Percentiles rank a stretch among this genome's conserved stretches.
Evolutionary conservation across 495 filamentous ascomycete species (phyloP).

Genomic region (Penicillium antarcticum): DNA sequence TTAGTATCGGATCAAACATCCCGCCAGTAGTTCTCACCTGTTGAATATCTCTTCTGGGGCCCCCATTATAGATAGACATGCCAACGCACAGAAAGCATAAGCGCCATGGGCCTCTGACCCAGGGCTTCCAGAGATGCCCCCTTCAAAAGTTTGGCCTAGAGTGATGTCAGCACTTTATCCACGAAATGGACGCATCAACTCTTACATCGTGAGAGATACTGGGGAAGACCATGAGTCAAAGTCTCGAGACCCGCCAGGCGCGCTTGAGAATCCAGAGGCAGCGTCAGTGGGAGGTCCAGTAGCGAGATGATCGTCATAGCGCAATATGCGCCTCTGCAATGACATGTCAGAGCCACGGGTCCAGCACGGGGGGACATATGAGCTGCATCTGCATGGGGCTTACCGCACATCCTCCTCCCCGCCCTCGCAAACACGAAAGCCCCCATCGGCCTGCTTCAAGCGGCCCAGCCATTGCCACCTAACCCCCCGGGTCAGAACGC

Average conservation of each 20-base stretch:
- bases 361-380: slow-evolving; percentile 5
- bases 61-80: slow-evolving; percentile 78
- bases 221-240: slow-evolving; percentile 65
- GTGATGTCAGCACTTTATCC: slow-evolving; percentile 11
- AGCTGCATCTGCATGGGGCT: slow-evolving; percentile 11
- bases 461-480: slow-evolving; percentile 82
- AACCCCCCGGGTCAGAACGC: slow-evolving; percentile 18
- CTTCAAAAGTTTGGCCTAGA: slow-evolving; percentile 88
- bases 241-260: slow-evolving; percentile 41
- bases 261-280: slow-evolving; percentile 61
- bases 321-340: slow-evolving; percentile 78
- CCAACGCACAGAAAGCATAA: slow-evolving; percentile 93
- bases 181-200: background rate
- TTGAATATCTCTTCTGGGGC: slow-evolving; percentile 67
- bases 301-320: slow-evolving; percentile 78
- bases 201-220: slow-evolving; percentile 82
- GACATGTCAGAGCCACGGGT: slow-evolving; percentile 9
- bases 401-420: slow-evolving; percentile 93
- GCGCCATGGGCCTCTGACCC: slow-evolving; percentile 89
- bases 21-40: slow-evolving; percentile 44
- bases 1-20: slow-evolving; percentile 12
- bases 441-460: slow-evolving; percentile 80
- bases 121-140: slow-evolving; percentile 80
- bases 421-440: slow-evolving; percentile 73
- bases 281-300: slow-evolving; percentile 74